Evolutionary conservation across 1,284 basidiomycete species (phyloP).

Genomic region (Calocybe gambosa): DNA sequence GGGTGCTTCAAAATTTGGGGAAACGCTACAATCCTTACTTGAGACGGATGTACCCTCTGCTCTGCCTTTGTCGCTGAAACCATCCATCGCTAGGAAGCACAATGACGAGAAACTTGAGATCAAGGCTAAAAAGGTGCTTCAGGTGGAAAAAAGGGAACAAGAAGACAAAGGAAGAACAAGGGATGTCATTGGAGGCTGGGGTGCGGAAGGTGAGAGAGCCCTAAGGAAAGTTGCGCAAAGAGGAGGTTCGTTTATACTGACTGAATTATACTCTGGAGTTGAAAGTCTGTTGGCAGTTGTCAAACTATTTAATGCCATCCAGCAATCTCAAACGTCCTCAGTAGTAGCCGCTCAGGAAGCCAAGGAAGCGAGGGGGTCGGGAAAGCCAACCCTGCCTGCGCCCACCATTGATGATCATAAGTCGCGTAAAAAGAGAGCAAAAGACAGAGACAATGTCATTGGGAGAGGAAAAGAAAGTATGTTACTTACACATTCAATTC

Average conservation of each 20-base stretch:
- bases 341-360: constrained; percentile 45
- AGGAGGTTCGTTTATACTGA: constrained; percentile 50
- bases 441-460: constrained; percentile 47
- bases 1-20: constrained; percentile 65
- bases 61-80: constrained; percentile 69
- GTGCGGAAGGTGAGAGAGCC: constrained; percentile 68
- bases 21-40: constrained; percentile 63
- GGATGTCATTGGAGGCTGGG: constrained; percentile 81
- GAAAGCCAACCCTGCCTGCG: constrained; percentile 65
- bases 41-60: constrained; percentile 60
- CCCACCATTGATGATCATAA: constrained; percentile 46
- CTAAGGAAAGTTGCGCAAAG: constrained; percentile 77
- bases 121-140: constrained; percentile 62
- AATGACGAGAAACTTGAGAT: constrained; percentile 70
- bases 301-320: constrained; percentile 76
- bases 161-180: constrained; percentile 67
- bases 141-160: constrained; percentile 66
- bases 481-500: constrained; percentile 19
- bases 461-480: constrained; percentile 52
- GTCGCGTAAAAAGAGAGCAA: constrained; percentile 42
- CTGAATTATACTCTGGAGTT: background rate
- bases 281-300: constrained; percentile 46
- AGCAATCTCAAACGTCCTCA: constrained; percentile 63
- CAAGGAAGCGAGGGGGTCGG: constrained; percentile 59
- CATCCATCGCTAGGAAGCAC: constrained; percentile 57